Base-by-base conservation (phyloP, 169 alveolate species). In the Eimeria brunetti region DNA sequence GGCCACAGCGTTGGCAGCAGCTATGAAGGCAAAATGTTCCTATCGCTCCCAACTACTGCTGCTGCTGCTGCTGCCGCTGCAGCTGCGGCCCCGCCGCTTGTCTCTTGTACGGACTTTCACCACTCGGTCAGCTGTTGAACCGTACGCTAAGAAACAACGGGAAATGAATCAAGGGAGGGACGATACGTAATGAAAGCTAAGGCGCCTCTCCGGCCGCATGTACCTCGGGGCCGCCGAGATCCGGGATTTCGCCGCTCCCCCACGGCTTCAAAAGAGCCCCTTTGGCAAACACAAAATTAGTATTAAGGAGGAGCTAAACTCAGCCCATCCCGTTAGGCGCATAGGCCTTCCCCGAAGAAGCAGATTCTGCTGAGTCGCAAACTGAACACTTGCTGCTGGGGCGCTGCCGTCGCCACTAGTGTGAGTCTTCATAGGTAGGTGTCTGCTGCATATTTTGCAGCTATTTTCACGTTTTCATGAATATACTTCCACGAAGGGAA, bases 171-270 rank as follows among this genome's bases (percentile, higher is more conserved):
- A 3, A 83, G 90, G 30, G 46, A 33, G 49, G 12, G 76, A 36
- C 51, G 24, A 33, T 33, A 56, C 58, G 73, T 20, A 56, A 36
- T 33, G 51, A 83, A 83, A 9, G 30, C 76, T 36, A 14, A 56
- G 56, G 18, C 51, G 73, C 90, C 90, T n/a, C 73, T 53, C 90
- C 27, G 67, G 67, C 58, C 36, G 90, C 90, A 83, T 83, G 73
- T 83, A 83, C 67, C 67, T 3, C 22, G 46, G 73, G 75, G 75
- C 75, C 75, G 60, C 30, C 67, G 67, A 44, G 67, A 12, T n/a
- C 81, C 38, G 81, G 81, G 81, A n/a, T n/a, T 78, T 78, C 27
- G 64, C 41, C 62, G n/a, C 88, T n/a, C 44, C 88, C 88, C 44
- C 22, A 24, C 44, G 88, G 64, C n/a, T 46, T 22, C 88, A 44